phyloP scores from a whole-genome alignment of 495 filamentous ascomycete genomes.

The Cercophora samala region DNA sequence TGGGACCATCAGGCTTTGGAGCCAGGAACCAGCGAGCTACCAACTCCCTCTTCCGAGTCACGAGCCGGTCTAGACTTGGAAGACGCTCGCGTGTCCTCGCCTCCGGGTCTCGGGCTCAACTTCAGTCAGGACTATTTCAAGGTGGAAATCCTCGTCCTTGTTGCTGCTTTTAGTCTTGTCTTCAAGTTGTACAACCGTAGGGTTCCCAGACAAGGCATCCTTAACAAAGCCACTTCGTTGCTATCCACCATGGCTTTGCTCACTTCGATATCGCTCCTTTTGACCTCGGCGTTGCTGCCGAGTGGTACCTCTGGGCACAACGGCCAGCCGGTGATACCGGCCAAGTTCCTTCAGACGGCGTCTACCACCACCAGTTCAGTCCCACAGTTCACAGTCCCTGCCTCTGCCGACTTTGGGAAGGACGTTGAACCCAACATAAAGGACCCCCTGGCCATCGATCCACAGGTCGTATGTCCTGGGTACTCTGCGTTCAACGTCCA shows the following conservation, averaged over 20 bases:
- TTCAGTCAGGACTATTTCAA: constrained; percentile 1
- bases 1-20: background rate
- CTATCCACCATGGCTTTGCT: constrained; percentile 26
- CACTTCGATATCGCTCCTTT: constrained; percentile 16
- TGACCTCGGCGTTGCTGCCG: constrained; percentile 17
- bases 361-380: constrained; percentile 2
- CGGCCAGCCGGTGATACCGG: background rate
- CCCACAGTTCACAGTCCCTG: constrained; percentile 46
- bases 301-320: background rate
- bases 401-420: constrained; percentile 53
- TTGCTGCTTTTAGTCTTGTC: constrained; percentile 2
- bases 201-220: background rate
- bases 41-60: constrained; percentile 9
- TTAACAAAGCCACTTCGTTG: background rate
- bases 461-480: constrained; percentile 72
- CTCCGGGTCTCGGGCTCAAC: background rate
- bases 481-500: constrained; percentile 65
- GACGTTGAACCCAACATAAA: constrained; percentile 66
- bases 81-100: background rate
- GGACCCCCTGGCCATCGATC: constrained; percentile 67
- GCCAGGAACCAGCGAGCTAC: background rate
- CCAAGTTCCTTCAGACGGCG: background rate
- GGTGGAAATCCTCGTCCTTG: constrained; percentile 4
- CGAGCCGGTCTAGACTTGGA: background rate
- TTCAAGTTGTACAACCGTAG: background rate